Conservation (phyloP, 108 stramenopile species). For the Mayamaea pseudoterrestris region DNA sequence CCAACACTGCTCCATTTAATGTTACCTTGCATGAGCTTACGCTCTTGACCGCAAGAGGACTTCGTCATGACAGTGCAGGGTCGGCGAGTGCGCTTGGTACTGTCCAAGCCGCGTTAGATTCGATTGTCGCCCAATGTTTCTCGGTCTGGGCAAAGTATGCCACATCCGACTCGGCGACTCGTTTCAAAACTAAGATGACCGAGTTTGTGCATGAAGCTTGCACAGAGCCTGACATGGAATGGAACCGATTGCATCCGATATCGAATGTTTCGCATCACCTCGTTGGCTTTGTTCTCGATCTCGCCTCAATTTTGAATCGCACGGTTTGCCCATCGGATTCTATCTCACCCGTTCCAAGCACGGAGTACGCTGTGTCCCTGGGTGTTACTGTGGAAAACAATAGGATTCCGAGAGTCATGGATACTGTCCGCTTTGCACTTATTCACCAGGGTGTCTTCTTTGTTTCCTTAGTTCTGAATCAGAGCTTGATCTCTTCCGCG, state of each 20-base stretch:
- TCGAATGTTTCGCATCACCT: slow-evolving; percentile 56
- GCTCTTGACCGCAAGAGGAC: slow-evolving; percentile 65
- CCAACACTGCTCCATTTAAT: slow-evolving; percentile 13
- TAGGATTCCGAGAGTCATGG: slow-evolving; percentile 44
- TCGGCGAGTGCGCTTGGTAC: slow-evolving; percentile 74
- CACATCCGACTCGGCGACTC: slow-evolving; percentile 16
- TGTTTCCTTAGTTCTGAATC: slow-evolving; percentile 16
- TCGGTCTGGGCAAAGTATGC: slow-evolving; percentile 59
- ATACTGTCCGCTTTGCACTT: slow-evolving; percentile 48
- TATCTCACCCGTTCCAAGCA: slow-evolving; percentile 54
- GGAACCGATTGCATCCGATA: slow-evolving; percentile 30
- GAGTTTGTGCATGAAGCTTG: slow-evolving; percentile 30
- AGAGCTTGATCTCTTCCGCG: background rate
- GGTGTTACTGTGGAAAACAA: slow-evolving; percentile 28
- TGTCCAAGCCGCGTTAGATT: slow-evolving; percentile 63
- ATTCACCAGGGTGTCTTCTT: slow-evolving; percentile 30
- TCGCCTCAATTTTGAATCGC: slow-evolving; percentile 57
- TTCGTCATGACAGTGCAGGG: slow-evolving; percentile 61
- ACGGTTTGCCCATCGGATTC: slow-evolving; percentile 75
- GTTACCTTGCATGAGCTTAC: slow-evolving; percentile 76
- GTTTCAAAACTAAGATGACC: slow-evolving; percentile 20
- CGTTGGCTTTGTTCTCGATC: slow-evolving; percentile 44
- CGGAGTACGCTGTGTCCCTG: slow-evolving; percentile 49
- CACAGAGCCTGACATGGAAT: slow-evolving; percentile 51
- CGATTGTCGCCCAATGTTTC: slow-evolving; percentile 59